These are phyloP conservation scores for Ceriops tagal DNA, from an alignment of 345 rosid genomes.

Conservation along the genomic window DNA sequence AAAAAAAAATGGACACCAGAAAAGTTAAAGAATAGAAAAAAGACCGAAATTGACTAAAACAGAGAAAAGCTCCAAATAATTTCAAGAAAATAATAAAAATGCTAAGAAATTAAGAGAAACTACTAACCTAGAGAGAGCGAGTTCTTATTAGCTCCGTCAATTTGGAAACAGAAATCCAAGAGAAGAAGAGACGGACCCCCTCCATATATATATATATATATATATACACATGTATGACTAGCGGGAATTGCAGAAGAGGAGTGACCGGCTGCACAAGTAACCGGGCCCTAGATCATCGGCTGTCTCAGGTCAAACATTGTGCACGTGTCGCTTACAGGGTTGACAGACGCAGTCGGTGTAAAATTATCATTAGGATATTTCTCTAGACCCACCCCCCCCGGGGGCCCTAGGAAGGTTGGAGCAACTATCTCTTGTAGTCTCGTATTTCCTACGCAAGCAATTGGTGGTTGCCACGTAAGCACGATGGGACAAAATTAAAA, in stretches of 20 bases:
- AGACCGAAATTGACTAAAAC: not conserved
- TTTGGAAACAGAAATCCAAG: constrained; percentile 15
- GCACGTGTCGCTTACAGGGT: constrained; percentile 32
- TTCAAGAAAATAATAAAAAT: not conserved
- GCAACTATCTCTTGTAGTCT: not conserved
- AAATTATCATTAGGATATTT: constrained; percentile 15
- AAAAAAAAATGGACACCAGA: not conserved
- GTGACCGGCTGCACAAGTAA: constrained; percentile 40
- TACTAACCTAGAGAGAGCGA: constrained; percentile 39
- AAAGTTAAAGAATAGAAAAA: not conserved
- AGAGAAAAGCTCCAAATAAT: not conserved
- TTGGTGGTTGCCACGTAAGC: not conserved
- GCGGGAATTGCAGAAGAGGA: constrained; percentile 43
- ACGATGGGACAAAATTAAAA: not conserved
- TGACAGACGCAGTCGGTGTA: constrained; percentile 22
- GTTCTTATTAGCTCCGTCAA: constrained; percentile 21
- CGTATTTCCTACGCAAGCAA: not conserved
- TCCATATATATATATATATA: constrained; percentile 4
- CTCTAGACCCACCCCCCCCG: not conserved
- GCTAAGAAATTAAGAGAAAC: not conserved
- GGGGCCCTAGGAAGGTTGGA: not conserved
- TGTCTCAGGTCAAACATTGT: not conserved
- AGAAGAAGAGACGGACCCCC: not conserved
- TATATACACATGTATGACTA: constrained; percentile 30
- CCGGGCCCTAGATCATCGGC: constrained; percentile 17